These are phyloP conservation scores for Microascus cirrosus DNA, from an alignment of 2,329 filamentous ascomycete genomes.

Conservation along the genomic window DNA sequence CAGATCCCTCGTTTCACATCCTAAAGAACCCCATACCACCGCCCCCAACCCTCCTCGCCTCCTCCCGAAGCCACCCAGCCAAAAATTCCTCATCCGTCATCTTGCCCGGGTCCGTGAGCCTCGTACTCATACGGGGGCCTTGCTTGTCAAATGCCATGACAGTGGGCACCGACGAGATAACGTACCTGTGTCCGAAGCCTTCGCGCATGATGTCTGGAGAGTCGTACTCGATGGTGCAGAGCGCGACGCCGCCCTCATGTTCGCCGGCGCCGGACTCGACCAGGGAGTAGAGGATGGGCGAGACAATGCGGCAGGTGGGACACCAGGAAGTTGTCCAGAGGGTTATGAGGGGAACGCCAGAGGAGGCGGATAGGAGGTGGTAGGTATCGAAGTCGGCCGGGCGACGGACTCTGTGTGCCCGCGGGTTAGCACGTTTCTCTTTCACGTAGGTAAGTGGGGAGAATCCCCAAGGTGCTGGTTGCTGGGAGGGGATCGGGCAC, in stretches of 20 bases:
- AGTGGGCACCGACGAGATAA: constrained; percentile 47
- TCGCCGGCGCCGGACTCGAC: constrained; percentile 41
- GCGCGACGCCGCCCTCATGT: constrained; percentile 42
- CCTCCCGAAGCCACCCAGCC: constrained; percentile 40
- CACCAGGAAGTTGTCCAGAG: constrained; percentile 52
- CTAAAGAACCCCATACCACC: constrained; percentile 16
- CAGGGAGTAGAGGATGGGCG: constrained; percentile 35
- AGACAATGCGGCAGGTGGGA: constrained; percentile 37
- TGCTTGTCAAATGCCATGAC: constrained; percentile 39
- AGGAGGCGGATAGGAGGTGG: constrained; percentile 41
- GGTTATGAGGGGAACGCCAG: constrained; percentile 44
- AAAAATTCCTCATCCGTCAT: constrained; percentile 38
- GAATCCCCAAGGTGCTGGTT: not conserved
- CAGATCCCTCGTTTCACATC: not conserved
- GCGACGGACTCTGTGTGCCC: constrained; percentile 36
- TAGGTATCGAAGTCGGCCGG: constrained; percentile 43
- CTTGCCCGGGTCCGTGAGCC: constrained; percentile 11
- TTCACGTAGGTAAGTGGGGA: not conserved
- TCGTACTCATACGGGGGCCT: not conserved
- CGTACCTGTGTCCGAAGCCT: constrained; percentile 28
- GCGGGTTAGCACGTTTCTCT: not conserved
- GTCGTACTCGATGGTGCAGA: constrained; percentile 44
- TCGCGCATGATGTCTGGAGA: constrained; percentile 42
- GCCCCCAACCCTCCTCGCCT: constrained; percentile 34
- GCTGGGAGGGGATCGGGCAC: not conserved